A percentile compares a stretch with the other conserved stretches of the same genome.
Conservation (phyloP, 2,329 filamentous ascomycete species). For the Fusarium longipes region DNA sequence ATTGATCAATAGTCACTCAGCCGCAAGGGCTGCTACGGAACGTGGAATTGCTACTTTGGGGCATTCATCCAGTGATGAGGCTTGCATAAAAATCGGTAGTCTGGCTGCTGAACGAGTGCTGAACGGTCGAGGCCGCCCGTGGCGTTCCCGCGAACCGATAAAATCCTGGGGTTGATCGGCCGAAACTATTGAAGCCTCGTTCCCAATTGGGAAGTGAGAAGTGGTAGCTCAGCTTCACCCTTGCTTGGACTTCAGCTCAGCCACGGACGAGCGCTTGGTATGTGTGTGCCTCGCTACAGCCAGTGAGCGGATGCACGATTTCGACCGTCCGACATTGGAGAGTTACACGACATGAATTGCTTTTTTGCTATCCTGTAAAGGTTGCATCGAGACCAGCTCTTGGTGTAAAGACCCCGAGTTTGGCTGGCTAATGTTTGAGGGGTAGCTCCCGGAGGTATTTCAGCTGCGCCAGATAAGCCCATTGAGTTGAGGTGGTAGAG, state of each 20-base stretch:
- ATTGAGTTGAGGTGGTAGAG: not conserved
- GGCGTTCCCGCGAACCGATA: not conserved
- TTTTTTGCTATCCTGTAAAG: constrained; percentile 4
- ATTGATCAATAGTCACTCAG: constrained; percentile 13
- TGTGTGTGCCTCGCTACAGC: not conserved
- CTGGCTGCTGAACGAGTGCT: not conserved
- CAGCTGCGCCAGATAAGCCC: not conserved
- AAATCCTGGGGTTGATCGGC: constrained; percentile 25
- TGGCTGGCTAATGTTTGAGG: constrained; percentile 5
- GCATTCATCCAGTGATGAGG: constrained; percentile 5
- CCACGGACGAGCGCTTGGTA: not conserved
- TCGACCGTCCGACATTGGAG: not conserved
- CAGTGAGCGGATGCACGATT: not conserved
- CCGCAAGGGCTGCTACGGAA: constrained; percentile 15
- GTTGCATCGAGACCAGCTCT: not conserved
- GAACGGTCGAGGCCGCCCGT: constrained; percentile 8
- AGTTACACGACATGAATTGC: constrained; percentile 12
- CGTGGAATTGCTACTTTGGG: constrained; percentile 1
- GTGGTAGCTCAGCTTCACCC: constrained; percentile 5
- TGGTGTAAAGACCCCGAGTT: not conserved
- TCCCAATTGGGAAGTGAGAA: not conserved
- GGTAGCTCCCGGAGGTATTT: constrained; percentile 10
- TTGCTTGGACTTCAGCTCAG: constrained; percentile 13
- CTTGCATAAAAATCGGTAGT: constrained; percentile 14
- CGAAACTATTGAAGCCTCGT: constrained; percentile 17